phyloP scores from a whole-genome alignment of 1,284 basidiomycete species.

The Grifola frondosa region DNA sequence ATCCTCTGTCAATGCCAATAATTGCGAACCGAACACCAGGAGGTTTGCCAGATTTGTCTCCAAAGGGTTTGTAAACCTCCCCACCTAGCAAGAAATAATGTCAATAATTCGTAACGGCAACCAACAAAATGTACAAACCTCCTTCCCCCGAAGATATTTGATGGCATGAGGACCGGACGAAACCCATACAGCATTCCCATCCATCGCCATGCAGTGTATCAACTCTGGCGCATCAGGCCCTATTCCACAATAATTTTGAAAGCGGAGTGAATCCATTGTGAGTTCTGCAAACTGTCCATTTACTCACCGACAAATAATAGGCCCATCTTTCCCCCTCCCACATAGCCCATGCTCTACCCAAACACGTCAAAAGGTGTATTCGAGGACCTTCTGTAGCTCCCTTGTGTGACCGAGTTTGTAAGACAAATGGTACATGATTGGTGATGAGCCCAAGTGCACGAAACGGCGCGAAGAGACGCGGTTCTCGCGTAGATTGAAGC shows the following conservation, averaged over 20 bases:
- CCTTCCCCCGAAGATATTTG: constrained; percentile 86
- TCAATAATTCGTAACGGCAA: constrained; percentile 10
- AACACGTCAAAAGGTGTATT: constrained; percentile 83
- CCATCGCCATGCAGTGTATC: constrained; percentile 80
- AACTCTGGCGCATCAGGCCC: constrained; percentile 76
- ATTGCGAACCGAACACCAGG: constrained; percentile 76
- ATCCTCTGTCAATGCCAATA: constrained; percentile 80
- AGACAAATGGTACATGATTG: constrained; percentile 86
- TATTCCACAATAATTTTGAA: constrained; percentile 32
- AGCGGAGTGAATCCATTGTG: not conserved
- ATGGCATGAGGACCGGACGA: constrained; percentile 70
- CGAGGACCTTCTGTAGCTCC: constrained; percentile 82
- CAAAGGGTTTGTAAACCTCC: constrained; percentile 62
- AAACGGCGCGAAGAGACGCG: constrained; percentile 89
- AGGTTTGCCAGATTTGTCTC: constrained; percentile 59
- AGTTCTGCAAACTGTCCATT: too few species aligned
- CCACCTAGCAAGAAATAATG: constrained; percentile 38
- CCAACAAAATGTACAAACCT: constrained; percentile 47
- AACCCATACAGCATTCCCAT: constrained; percentile 86
- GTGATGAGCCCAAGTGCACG: constrained; percentile 92
- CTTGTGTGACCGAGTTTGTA: constrained; percentile 87
- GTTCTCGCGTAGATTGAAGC: constrained; percentile 30
- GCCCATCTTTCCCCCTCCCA: constrained; percentile 94
- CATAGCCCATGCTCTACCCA: constrained; percentile 91
- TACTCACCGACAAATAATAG: constrained; percentile 89